A percentile compares a stretch with the other conserved stretches of the same genome.
These are phyloP conservation scores for Parathielavia appendiculata DNA, from an alignment of 495 filamentous ascomycete genomes.

Conservation along the genomic window DNA sequence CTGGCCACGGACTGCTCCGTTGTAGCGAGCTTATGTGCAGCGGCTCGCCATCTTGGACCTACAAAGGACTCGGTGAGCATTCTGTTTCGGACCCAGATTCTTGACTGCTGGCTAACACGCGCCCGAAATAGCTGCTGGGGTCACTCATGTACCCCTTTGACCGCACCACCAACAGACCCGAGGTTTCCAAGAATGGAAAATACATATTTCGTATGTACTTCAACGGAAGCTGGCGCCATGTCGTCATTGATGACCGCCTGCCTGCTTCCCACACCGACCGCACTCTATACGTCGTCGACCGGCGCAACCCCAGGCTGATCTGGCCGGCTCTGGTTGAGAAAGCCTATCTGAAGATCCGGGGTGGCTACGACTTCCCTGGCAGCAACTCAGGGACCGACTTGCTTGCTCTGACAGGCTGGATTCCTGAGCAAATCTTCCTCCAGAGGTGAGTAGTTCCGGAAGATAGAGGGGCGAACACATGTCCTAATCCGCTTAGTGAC, in stretches of 20 bases:
- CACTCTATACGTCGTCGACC: conserved; percentile 81
- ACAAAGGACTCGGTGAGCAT: conserved; percentile 33
- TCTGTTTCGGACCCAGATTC: neutral
- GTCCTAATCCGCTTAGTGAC: conserved; percentile 40
- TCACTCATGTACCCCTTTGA: conserved; percentile 71
- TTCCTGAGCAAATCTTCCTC: conserved; percentile 90
- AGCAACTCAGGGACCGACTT: conserved; percentile 95
- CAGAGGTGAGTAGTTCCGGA: conserved; percentile 48
- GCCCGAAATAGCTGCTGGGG: conserved; percentile 53
- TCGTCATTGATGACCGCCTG: conserved; percentile 87
- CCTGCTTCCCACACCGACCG: conserved; percentile 68
- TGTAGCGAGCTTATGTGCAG: conserved; percentile 89
- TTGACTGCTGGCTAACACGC: conserved; percentile 1
- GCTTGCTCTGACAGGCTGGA: conserved; percentile 88
- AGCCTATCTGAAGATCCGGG: conserved; percentile 92
- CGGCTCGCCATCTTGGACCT: conserved; percentile 43
- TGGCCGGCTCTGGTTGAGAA: conserved; percentile 98
- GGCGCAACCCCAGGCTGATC: conserved; percentile 66
- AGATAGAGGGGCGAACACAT: neutral
- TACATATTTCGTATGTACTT: conserved; percentile 91
- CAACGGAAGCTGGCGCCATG: conserved; percentile 85
- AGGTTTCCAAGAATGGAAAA: conserved; percentile 69
- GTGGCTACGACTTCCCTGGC: conserved; percentile 97
- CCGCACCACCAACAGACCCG: conserved; percentile 46
- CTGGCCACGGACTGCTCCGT: conserved; percentile 94